Base-by-base conservation (phyloP, 2,329 filamentous ascomycete species). In the Aspergillus udagawae region DNA sequence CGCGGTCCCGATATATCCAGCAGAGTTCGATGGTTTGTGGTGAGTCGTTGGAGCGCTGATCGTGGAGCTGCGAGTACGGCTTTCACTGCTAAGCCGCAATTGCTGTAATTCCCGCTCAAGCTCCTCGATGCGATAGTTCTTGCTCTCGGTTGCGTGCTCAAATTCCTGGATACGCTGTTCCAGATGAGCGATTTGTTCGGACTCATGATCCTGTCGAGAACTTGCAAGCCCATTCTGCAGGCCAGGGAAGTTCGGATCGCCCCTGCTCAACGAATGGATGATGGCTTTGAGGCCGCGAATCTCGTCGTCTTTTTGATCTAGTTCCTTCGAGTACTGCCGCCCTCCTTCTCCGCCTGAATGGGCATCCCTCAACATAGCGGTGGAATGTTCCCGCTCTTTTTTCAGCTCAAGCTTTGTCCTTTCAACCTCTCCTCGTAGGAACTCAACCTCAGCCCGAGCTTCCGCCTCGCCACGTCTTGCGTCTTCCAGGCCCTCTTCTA, bases 221-320 rank as follows among this genome's bases (percentile, higher is more conserved):
- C 60, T 54, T 35, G 50, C 55, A 27, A 63, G 51, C 28, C 65
- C 69, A 56, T 71, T 71, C 59, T 73, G 66, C 25, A 69, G 55
- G 44, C 68, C 58, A 38, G 66, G 56, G 25, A 68, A 61, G 55
- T 67, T 68, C 14, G 70, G 64, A 29, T 74, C 75, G 27, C 74
- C 91, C 60, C 91, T 84, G 72, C 92, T 96, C 41, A 99, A 81
- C 20, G 91, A 96, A 75, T 97, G 93, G 59, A 99, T 97, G 70
- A 99, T 97, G 47, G 94, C 93, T 75, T 97, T 99, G 63, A 99
- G 83, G 49, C 94, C 94, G 60, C 93, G 85, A 68, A 99, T 97
- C 78, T 99, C 94, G 67, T 99, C 94, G 68, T 99, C 93, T 71
- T 95, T 94, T 70, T 96, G 90, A 70, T 95, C 92, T 29, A 97